Base-by-base conservation (phyloP, 768 basidiomycete genomes). In the Pleurotus tuoliensis region DNA sequence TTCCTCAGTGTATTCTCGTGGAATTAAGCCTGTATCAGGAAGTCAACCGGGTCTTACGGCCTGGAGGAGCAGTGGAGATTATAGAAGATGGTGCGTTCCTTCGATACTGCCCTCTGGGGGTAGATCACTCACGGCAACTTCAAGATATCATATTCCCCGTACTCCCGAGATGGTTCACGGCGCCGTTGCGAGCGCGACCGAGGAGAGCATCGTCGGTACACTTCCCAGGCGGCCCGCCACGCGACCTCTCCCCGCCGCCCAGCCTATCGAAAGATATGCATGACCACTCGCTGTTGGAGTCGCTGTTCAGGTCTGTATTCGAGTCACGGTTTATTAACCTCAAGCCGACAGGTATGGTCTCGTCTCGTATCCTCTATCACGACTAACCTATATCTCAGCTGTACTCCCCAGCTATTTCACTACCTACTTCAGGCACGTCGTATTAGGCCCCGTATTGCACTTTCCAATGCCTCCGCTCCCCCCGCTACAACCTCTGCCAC, bases 131-230 rank as follows among this genome's bases (percentile, higher is more conserved):
- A 43, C 38, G 53, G 25, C 60, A 30, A 43, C 20, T 58, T 13
- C 53, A 43, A 92, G 90, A 92, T 65, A 78, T 88, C 25, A 71
- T 89, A 45, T 92, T 92, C 64, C 90, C 90, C n/a, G 71, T 71
- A 3, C 76, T 92, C 38, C 88, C 90, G 18, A 80, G 79, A 38
- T 91, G 88, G 88, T 92, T 90, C 63, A 90, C 90, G 1, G 74
- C 78, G 39, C 86, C 87, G 7, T 76, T 90, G 52, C 82, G 86
- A 25, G 74, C 74, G 25, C 81, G 75, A 62, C 72, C 79, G 18
- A 67, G 74, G 59, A 74, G 78, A 49, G 66, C 76, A 55, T 69
- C 80, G 41, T 79, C 84, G 40, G 72, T 80, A 43, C 76, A 82
- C 61, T 73, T 77, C 62, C 77, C 84, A 30, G 77, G 82, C 50